phyloP scores from a whole-genome alignment of 169 alveolate species.

The Theileria equi region DNA sequence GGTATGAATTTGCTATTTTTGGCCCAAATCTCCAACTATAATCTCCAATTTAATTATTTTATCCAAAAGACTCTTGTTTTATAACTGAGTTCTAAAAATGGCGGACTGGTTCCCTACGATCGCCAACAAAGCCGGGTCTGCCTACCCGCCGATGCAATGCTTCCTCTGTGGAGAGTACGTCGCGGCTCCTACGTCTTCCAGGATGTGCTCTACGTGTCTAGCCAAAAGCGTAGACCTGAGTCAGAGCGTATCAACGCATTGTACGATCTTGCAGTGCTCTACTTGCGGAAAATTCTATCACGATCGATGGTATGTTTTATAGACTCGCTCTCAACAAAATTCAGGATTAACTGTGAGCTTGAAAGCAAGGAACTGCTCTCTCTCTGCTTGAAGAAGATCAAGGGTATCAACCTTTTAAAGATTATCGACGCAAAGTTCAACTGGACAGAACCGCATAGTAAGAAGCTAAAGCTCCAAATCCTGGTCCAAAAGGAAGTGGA shows the following conservation, averaged over 20 bases:
- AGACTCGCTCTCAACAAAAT: not conserved
- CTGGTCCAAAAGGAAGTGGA: constrained; percentile 93
- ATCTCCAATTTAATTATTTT: too few relatives aligned
- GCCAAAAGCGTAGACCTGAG: constrained; percentile 54
- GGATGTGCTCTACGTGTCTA: constrained; percentile 61
- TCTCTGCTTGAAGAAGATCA: constrained; percentile 92
- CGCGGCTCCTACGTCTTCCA: constrained; percentile 52
- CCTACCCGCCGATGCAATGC: constrained; percentile 64
- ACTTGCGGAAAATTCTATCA: constrained; percentile 57
- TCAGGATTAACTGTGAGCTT: constrained; percentile 69
- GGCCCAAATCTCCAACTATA: too few relatives aligned
- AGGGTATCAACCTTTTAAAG: constrained; percentile 90
- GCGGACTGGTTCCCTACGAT: constrained; percentile 46
- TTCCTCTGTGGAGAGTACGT: constrained; percentile 65
- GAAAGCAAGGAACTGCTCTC: constrained; percentile 96
- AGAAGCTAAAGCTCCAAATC: constrained; percentile 92
- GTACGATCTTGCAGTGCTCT: constrained; percentile 52
- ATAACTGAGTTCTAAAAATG: constrained; percentile 11
- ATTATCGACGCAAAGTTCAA: constrained; percentile 93
- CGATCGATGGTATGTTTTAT: constrained; percentile 54
- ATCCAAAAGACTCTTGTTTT: too few relatives aligned
- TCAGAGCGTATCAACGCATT: constrained; percentile 50
- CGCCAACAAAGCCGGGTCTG: constrained; percentile 38
- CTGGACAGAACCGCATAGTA: constrained; percentile 95
- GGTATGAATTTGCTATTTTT: too few relatives aligned